These are phyloP conservation scores for Picochlorum costavermella DNA, from an alignment of 139 green algal species.

Conservation along the genomic window DNA sequence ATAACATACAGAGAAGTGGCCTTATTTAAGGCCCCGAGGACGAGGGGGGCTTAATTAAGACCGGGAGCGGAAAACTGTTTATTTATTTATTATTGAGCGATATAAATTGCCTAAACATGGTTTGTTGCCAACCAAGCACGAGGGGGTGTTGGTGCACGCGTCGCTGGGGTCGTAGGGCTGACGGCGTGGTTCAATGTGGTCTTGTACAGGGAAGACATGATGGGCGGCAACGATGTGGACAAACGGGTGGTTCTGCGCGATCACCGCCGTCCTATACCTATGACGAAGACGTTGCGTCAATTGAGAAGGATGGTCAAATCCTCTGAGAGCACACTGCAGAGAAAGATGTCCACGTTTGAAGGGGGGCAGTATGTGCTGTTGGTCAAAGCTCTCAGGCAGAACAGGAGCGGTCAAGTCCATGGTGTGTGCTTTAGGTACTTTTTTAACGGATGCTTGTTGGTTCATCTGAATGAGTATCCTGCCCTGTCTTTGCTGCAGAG, in stretches of 20 bases:
- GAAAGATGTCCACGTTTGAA: not conserved
- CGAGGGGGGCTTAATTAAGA: not conserved
- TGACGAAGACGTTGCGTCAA: not conserved
- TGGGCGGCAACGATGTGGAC: not conserved
- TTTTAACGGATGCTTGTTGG: not conserved
- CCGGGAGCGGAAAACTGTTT: conserved; percentile 1
- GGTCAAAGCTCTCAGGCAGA: no score
- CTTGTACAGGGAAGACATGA: conserved; percentile 1
- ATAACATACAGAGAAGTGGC: not conserved
- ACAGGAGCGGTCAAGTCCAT: not conserved
- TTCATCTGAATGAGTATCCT: not conserved
- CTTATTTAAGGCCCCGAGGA: conserved; percentile 1
- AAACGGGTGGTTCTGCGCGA: not conserved
- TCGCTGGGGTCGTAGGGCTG: not conserved
- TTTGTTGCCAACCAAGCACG: not conserved
- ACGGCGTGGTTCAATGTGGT: not conserved
- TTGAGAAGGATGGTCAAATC: conserved; percentile 2
- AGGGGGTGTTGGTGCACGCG: not conserved
- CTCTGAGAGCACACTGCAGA: not conserved
- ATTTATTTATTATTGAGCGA: conserved; percentile 2
- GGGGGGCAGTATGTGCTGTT: no score
- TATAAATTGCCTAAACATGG: not conserved
- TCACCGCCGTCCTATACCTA: not conserved
- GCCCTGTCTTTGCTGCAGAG: not conserved
- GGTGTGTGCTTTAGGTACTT: not conserved